Evolutionary conservation across 129 eudicot species (phyloP), one percentile per base, ranked within the genome.

Genomic region (Pulicaria dysenterica): DNA sequence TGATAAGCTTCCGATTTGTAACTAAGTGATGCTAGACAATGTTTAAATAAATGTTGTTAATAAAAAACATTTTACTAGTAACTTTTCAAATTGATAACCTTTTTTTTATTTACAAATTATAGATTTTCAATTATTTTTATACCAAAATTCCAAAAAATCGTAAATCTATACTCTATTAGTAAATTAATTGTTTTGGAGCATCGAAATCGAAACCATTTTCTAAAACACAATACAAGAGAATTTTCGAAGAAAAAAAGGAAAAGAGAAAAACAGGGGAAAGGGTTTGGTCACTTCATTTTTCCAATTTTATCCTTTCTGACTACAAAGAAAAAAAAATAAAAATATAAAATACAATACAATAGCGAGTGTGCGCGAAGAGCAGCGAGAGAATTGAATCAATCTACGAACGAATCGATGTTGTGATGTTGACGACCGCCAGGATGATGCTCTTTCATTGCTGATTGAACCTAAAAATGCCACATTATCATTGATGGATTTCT

Each of bases 381-480:
- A 58, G 15, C 41, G 45, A 76, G 67, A 67, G 12, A 57, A 57
- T 46, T n/a, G 49, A 67, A 76, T 76, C 74, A 76, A 77, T 70
- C 65, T 19, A 44, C 46, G 17, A 43, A 57, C 67, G 17, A 39
- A 68, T 77, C 81, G 75, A 47, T 69, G 14, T 51, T 31, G 10
- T 65, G 51, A 5, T 54, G 37, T 54, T 24, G 3, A 74, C 65
- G 31, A 75, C 40, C 73, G 44, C 0, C 58, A 37, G 0, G 55
- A 75, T 24, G 73, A 66, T 53, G 64, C 39, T 66, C 15, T 36
- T 53, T 37, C 48, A 76, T 39, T 34, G 51, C 51, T 8, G 58
- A 76, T 76, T 49, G 3, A 48, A 47, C 69, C 81, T 58, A n/a
- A 47, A 39, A 76, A 76, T 76, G 75, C 74, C 53, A 68, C 81